Percentiles rank a stretch among this genome's conserved stretches.
phyloP scores from a whole-genome alignment of 495 filamentous ascomycete genomes.

The Copromyces sp. region DNA sequence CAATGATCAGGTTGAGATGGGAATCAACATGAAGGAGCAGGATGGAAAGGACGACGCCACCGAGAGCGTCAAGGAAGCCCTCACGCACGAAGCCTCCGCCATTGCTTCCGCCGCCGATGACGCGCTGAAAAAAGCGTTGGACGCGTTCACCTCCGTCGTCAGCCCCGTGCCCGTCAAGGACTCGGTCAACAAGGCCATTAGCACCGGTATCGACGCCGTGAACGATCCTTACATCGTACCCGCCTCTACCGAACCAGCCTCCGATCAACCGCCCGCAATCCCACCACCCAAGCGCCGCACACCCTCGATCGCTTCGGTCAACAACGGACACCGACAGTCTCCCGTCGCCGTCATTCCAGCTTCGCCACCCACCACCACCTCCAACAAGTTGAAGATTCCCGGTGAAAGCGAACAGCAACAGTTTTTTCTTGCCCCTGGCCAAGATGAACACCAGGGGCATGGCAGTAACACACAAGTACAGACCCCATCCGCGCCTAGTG shows the following conservation, averaged over 20 bases:
- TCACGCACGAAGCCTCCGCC: not conserved
- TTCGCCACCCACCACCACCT: not conserved
- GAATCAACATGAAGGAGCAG: not conserved
- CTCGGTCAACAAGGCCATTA: not conserved
- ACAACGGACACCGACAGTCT: not conserved
- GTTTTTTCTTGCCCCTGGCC: not conserved
- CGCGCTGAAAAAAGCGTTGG: not conserved
- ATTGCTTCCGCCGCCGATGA: not conserved
- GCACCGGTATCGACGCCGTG: not conserved
- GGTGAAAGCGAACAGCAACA: not conserved
- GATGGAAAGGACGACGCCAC: not conserved
- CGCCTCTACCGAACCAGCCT: not conserved
- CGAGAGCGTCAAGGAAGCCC: not conserved
- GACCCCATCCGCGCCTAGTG: not conserved
- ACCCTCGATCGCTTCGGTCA: not conserved
- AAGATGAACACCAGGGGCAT: not conserved
- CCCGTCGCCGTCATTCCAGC: not conserved
- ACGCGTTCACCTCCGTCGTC: not conserved
- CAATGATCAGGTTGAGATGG: not conserved
- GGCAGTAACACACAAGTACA: not conserved
- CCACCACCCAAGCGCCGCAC: not conserved
- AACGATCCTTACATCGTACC: not conserved
- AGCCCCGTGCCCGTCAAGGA: not conserved
- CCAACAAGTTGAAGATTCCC: not conserved
- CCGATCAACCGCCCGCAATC: not conserved